Conservation (phyloP, 305 asterid species). For the Caryopteris hybrid region DNA sequence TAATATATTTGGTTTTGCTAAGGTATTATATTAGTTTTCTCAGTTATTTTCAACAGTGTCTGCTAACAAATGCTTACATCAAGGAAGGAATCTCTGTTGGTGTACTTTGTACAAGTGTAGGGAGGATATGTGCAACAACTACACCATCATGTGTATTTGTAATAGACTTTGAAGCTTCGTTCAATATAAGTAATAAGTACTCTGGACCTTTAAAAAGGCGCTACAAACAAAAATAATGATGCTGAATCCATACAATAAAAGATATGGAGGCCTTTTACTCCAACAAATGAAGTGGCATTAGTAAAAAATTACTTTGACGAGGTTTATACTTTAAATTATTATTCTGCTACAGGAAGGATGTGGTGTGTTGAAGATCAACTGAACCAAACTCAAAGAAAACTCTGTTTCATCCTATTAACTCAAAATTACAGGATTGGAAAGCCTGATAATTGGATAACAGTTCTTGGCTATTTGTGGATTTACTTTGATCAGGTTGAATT, state of each 20-base stretch:
- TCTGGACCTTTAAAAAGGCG: no score
- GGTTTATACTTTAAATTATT: not conserved
- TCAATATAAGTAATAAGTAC: no score
- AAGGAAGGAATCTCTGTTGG: not conserved
- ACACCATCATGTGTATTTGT: no score
- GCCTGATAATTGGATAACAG: not conserved
- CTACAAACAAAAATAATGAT: no score
- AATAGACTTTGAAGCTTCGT: no score
- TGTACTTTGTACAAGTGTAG: not conserved
- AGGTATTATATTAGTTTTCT: not conserved
- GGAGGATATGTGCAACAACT: not conserved
- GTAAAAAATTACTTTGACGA: not conserved
- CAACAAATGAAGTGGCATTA: not conserved
- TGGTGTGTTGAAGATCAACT: not conserved
- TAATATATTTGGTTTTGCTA: not conserved
- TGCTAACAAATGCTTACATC: not conserved
- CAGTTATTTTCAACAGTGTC: not conserved
- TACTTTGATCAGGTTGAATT: not conserved
- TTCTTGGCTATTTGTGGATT: not conserved
- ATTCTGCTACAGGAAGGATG: conserved; percentile 7
- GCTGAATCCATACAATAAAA: no score
- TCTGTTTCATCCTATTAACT: not conserved
- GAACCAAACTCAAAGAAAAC: not conserved
- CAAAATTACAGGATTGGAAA: not conserved
- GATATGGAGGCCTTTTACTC: no score